phyloP scores from a whole-genome alignment of 345 rosid genomes.

The Geranium brycei region DNA sequence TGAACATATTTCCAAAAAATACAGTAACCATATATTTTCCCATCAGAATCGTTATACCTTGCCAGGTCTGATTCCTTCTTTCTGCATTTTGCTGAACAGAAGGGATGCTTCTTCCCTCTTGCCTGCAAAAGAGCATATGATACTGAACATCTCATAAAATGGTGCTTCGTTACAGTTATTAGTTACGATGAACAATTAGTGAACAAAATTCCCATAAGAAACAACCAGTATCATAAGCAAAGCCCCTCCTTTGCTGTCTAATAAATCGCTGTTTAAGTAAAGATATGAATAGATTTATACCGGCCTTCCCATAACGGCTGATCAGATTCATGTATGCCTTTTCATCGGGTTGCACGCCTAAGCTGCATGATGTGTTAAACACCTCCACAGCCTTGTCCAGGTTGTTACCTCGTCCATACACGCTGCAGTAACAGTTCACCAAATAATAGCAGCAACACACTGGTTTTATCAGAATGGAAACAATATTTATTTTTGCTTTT shows the following conservation, averaged over 20 bases:
- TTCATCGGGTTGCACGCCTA: conserved; percentile 49
- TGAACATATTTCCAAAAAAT: too few species aligned
- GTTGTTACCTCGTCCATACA: conserved; percentile 45
- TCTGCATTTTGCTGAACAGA: conserved; percentile 51
- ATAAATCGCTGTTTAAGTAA: background rate
- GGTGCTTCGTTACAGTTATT: background rate
- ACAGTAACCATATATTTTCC: conserved; percentile 3
- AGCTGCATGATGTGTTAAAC: conserved; percentile 32
- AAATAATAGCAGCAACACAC: conserved; percentile 9
- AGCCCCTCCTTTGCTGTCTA: background rate
- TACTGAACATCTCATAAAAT: background rate
- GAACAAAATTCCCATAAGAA: background rate
- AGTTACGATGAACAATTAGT: background rate
- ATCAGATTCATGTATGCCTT: conserved; percentile 70
- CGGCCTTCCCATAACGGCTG: conserved; percentile 60
- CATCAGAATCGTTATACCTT: conserved; percentile 24
- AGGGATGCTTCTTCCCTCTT: conserved; percentile 41
- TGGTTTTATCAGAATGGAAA: background rate
- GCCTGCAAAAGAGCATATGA: conserved; percentile 29
- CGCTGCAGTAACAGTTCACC: conserved; percentile 38
- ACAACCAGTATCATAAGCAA: too few species aligned
- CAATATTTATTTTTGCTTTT: background rate
- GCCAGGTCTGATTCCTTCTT: conserved; percentile 66
- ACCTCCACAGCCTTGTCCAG: conserved; percentile 57
- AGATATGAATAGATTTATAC: conserved; percentile 21